Evolutionary conservation across 805 yeast genomes (phyloP), one percentile per base, ranked within the genome.

Genomic region (Torulaspora franciscae): DNA sequence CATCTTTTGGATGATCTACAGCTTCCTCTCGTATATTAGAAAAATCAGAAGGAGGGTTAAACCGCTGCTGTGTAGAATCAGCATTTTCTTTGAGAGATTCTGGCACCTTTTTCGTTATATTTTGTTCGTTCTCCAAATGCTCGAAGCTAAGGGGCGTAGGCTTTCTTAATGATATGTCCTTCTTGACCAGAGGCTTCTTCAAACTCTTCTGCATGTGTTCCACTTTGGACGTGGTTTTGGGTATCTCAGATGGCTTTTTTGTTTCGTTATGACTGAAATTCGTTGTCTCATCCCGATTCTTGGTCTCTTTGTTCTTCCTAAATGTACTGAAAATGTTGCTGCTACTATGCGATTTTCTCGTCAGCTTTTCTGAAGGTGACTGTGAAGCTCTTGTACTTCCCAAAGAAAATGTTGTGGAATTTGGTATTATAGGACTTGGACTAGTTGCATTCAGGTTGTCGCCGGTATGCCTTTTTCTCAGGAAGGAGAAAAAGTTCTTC

Each of bases 71-170:
- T 19, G 5, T 3, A 19, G 5, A 19, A 19, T 19, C 22, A 4
- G 22, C 5, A 19, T 3, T 19, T 19, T 19, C 34, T 13, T 25
- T 22, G 11, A 36, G 11, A 14, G 43, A 2, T 10, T 23, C 33
- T 3, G 32, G 22, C 5, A 8, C 10, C 27, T 36, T 33, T 15
- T 22, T 25, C 17, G n/a, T 6, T 32, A 36, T 36, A 3, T 19
- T 13, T 5, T 13, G 42, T 3, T 38, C 30, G 13, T 28, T 13
- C 15, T 29, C 32, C 11, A 36, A 19, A 34, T 42, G 48, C 26
- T 58, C 59, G 41, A 59, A 56, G 37, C 56, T 49, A 17, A 62
- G 42, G 7, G 66, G 66, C 3, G 66, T 62, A 3, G 58, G 54
- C 19, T 62, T 62, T 35, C 65, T 53, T 25, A 48, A 41, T 14